Evolutionary conservation across 2,329 filamentous ascomycete species (phyloP), one percentile per base, ranked within the genome.

Genomic region (Trichoderma sp.): DNA sequence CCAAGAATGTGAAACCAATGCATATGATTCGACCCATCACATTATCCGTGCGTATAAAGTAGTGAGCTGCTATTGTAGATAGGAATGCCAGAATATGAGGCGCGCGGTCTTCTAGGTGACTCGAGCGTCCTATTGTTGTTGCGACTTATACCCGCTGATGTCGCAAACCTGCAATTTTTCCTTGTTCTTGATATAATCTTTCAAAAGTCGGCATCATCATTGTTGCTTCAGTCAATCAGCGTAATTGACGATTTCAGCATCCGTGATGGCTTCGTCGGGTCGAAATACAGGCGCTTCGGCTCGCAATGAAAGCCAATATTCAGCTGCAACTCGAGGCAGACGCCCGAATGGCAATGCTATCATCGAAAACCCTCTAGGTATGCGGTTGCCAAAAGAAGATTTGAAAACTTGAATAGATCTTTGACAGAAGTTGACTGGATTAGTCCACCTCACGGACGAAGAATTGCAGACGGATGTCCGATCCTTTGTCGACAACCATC

Each of bases 361-460:
- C 50, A 82, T 83, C 26, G 81, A 82, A 63, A 83, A 81, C 55
- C 80, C 81, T 3, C 72, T 83, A 50, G 75, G 79, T 80, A 73
- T 20, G 79, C 79, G 55, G 7, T 4, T 28, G n/a, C 23, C 12
- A 20, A 20, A 9, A 23, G 9, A 23, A 13, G 6, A 17, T 9
- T 5, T 13, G 20, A 50, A 20, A 20, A 50, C n/a, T n/a, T n/a
- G n/a, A n/a, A n/a, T 28, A 23, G 23, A 8, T 8, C 11, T 20
- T 28, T 15, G 15, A 5, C 30, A n/a, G 57, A 59, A 23, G 11
- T 36, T 66, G 26, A 68, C 30, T 4, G 11, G 30, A 30, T 17
- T 50, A 84, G 82, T 81, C 7, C 78, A 81, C 32, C 74, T 82
- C 8, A 81, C 78, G 23, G 81, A 84, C 39, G 76, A 80, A 57